Base-by-base conservation (phyloP, 768 basidiomycete genomes). In the Leccinum uliginosum region DNA sequence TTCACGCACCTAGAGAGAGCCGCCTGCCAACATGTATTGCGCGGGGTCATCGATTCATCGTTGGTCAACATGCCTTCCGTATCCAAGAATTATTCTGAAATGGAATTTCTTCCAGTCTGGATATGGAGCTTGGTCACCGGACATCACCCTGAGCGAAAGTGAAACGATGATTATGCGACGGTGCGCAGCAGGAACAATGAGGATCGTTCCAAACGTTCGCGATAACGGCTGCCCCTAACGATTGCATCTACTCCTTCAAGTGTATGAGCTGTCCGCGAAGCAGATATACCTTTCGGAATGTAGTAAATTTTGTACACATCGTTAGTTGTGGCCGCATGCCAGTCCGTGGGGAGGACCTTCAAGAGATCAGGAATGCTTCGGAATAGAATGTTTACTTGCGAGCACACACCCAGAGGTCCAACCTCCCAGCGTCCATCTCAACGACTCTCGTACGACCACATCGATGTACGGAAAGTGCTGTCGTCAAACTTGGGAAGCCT, bases 1-100 rank as follows among this genome's bases (percentile, higher is more conserved):
- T 32, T 32, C 24, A 26, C 47, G 3, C 7, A 48, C 47, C 47
- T 48, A 27, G 47, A 29, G 27, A 48, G 1, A 29, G 6, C 10
- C 47, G 12, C 24, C 47, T 14, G 1, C 26, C 47, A 27, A 48
- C 29, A 59, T 2, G 14, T 45, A 62, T 2, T 52, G 30, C 6
- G 35, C 12, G 1, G 59, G 17, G 12, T 43, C 40, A 14, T 62
- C 59, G 14, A n/a, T n/a, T n/a, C n/a, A n/a, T n/a, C n/a, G n/a
- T 53, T 48, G 6, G 40, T 62, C 32, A 64, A 44, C 11, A 1
- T 30, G 5, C 61, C 59, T n/a, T 58, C 23, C 1, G 21, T 19
- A 44, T 58, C 32, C 10, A 65, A 35, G 26, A 63, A 65, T 35
- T 59, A 38, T 27, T 63, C 62, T 15, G 64, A 54, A 8, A 56